A percentile compares a stretch with the other conserved stretches of the same genome.
These are phyloP conservation scores for Coniella vitis DNA, from an alignment of 2,329 filamentous ascomycete species.

Conservation along the genomic window DNA sequence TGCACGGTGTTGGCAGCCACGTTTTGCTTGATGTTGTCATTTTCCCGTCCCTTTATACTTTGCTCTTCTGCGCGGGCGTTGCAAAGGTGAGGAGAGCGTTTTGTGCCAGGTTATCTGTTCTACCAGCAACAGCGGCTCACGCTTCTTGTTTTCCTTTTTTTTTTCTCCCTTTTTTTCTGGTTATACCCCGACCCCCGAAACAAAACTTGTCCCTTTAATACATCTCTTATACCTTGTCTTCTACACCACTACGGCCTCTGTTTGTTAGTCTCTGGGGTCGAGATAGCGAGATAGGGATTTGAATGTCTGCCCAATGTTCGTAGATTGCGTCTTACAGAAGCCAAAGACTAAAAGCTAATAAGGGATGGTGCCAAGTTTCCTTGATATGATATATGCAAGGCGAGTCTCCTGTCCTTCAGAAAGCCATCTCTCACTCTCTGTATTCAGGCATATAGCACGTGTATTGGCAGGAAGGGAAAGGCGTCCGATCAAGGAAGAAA, in stretches of 20 bases:
- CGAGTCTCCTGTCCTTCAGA: no score
- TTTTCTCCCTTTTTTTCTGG: no score
- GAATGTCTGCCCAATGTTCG: slow-evolving; percentile 3
- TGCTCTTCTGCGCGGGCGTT: background rate
- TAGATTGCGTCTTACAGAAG: no score
- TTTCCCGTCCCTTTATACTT: background rate
- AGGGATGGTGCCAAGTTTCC: no score
- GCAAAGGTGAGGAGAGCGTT: slow-evolving; percentile 1
- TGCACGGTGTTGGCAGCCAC: no score
- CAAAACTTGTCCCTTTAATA: slow-evolving; percentile 10
- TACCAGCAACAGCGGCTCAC: background rate
- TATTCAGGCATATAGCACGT: no score
- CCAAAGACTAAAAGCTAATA: no score
- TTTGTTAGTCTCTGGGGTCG: background rate
- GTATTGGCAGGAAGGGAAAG: no score
- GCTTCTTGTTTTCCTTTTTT: slow-evolving; percentile 2
- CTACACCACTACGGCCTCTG: background rate
- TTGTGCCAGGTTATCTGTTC: background rate
- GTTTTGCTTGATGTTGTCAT: background rate
- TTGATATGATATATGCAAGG: no score
- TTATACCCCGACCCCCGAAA: no score
- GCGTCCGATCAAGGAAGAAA: no score
- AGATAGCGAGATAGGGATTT: background rate
- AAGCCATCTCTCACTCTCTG: no score
- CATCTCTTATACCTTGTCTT: slow-evolving; percentile 10